A percentile compares a stretch with the other conserved stretches of the same genome.
Evolutionary conservation across 257 asterid species (phyloP).

Genomic region (Prunella vulgaris): DNA sequence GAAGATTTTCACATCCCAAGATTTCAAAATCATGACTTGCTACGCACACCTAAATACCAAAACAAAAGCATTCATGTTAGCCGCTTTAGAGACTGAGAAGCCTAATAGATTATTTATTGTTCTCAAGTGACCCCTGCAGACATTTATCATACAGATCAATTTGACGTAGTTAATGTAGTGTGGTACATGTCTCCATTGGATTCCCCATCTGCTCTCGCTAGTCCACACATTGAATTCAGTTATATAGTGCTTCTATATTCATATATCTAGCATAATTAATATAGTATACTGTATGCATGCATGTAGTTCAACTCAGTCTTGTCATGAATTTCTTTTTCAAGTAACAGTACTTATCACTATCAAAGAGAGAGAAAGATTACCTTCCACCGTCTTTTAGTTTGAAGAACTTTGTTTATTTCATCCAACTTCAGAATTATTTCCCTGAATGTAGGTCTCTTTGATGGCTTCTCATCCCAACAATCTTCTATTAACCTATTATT

Average conservation of each 20-base stretch:
- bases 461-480: constrained; percentile 63
- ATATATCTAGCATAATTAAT: not conserved
- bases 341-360: not conserved
- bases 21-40: no score
- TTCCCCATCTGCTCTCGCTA: not conserved
- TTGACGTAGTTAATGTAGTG: not conserved
- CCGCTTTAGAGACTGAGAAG: not conserved
- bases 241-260: not conserved
- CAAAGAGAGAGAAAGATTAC: constrained; percentile 28
- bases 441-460: constrained; percentile 56
- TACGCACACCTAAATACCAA: no score
- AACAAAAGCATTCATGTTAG: not conserved
- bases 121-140: not conserved
- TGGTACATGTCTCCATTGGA: not conserved
- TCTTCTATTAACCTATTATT: constrained; percentile 63
- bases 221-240: not conserved
- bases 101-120: not conserved
- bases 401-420: constrained; percentile 36
- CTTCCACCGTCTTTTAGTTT: constrained; percentile 67
- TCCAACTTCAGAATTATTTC: constrained; percentile 58
- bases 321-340: not conserved
- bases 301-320: not conserved
- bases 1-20: no score
- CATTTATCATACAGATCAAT: not conserved
- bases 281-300: not conserved